phyloP scores from a whole-genome alignment of 2,329 filamentous ascomycete species.

The Botrytis pseudocinerea region DNA sequence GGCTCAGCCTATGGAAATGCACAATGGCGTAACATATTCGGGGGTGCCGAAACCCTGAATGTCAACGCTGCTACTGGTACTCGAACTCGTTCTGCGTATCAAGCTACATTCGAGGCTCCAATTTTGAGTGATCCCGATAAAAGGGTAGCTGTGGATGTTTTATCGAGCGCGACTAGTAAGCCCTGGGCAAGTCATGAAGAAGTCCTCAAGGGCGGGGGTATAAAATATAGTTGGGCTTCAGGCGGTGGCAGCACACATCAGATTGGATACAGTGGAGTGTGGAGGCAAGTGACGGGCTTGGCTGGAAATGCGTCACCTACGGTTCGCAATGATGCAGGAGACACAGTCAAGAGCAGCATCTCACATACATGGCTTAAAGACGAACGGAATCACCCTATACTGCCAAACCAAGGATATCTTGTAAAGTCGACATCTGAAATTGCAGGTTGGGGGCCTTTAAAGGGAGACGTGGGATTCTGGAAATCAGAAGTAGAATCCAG shows the following conservation, averaged over 20 bases:
- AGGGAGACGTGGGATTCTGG: constrained; percentile 89
- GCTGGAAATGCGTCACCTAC: constrained; percentile 74
- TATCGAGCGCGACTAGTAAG: constrained; percentile 84
- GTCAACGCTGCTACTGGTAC: constrained; percentile 88
- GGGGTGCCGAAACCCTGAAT: constrained; percentile 86
- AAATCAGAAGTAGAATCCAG: constrained; percentile 87
- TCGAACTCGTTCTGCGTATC: constrained; percentile 87
- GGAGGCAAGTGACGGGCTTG: constrained; percentile 86
- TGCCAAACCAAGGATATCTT: constrained; percentile 81
- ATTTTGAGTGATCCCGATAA: constrained; percentile 82
- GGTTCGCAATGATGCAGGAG: constrained; percentile 81
- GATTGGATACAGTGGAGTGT: constrained; percentile 75
- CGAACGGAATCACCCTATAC: constrained; percentile 77
- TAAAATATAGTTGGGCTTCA: constrained; percentile 75
- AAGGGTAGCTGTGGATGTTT: constrained; percentile 73
- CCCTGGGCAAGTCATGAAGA: constrained; percentile 95
- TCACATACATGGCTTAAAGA: constrained; percentile 81
- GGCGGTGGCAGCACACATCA: constrained; percentile 69
- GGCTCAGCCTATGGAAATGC: constrained; percentile 90
- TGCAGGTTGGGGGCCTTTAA: constrained; percentile 81
- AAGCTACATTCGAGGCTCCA: constrained; percentile 79
- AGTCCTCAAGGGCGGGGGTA: constrained; percentile 72
- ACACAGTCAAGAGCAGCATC: constrained; percentile 85
- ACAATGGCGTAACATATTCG: constrained; percentile 87
- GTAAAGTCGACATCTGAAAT: constrained; percentile 76